Evolutionary conservation across 73 alveolate species (phyloP).

Genomic region (Paramecium pentaurelia): DNA sequence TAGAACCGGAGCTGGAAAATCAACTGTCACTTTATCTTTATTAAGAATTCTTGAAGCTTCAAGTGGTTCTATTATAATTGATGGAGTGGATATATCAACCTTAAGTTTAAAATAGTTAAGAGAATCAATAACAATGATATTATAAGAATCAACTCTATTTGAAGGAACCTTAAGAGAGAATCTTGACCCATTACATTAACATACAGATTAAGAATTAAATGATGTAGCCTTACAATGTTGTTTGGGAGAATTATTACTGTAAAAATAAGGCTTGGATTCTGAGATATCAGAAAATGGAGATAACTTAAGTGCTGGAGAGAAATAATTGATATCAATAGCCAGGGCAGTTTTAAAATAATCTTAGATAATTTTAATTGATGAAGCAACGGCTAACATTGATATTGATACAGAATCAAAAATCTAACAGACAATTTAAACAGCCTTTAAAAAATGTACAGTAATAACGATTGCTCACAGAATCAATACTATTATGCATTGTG

Average conservation of each 20-base stretch:
- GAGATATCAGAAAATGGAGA: slow-evolving; percentile 75
- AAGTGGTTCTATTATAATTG: slow-evolving; percentile 76
- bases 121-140: slow-evolving; percentile 79
- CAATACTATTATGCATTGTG: slow-evolving; percentile 71
- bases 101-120: slow-evolving; percentile 80
- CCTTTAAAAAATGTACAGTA: slow-evolving; percentile 68
- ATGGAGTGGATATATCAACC: slow-evolving; percentile 81
- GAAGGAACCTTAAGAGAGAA: slow-evolving; percentile 87
- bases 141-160: slow-evolving; percentile 86
- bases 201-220: slow-evolving; percentile 64
- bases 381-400: slow-evolving; percentile 93
- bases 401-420: slow-evolving; percentile 77
- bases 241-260: slow-evolving; percentile 43
- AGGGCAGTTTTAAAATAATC: slow-evolving; percentile 76
- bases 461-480: slow-evolving; percentile 82
- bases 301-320: slow-evolving; percentile 81
- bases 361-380: slow-evolving; percentile 82
- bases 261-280: slow-evolving; percentile 59
- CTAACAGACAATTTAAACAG: slow-evolving; percentile 65
- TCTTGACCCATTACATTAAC: slow-evolving; percentile 77
- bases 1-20: slow-evolving; percentile 88
- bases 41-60: slow-evolving; percentile 86
- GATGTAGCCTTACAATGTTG: slow-evolving; percentile 68
- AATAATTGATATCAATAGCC: slow-evolving; percentile 76
- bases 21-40: slow-evolving; percentile 74